Evolutionary conservation across 2,329 filamentous ascomycete species (phyloP).

Genomic region (Arthrobotrys conoides): DNA sequence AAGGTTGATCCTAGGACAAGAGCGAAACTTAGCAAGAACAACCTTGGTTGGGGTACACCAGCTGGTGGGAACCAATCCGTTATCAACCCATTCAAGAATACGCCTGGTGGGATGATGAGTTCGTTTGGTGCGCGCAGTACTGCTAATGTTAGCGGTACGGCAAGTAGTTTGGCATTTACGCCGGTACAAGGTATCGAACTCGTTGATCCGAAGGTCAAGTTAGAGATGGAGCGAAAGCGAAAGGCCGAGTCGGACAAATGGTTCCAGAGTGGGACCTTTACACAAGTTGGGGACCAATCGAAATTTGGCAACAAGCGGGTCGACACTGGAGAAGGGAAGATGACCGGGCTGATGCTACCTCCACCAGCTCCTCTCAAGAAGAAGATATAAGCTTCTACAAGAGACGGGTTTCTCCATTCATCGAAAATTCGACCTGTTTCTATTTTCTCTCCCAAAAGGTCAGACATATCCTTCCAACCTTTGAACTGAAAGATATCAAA

Average conservation of each 20-base stretch:
- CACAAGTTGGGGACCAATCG: conserved; percentile 78
- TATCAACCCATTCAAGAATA: conserved; percentile 70
- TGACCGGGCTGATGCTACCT: conserved; percentile 62
- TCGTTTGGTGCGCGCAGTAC: conserved; percentile 76
- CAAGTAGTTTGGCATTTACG: conserved; percentile 91
- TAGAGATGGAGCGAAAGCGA: conserved; percentile 88
- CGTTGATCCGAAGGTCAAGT: conserved; percentile 90
- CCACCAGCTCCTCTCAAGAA: conserved; percentile 62
- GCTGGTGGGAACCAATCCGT: conserved; percentile 81
- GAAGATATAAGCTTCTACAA: conserved; percentile 23
- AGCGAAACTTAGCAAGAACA: conserved; percentile 93
- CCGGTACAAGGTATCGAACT: conserved; percentile 95
- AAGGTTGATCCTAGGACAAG: conserved; percentile 94
- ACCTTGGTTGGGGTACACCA: conserved; percentile 90
- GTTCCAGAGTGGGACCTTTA: conserved; percentile 98
- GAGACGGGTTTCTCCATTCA: neutral
- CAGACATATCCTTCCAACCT: conserved; percentile 59
- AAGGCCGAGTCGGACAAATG: conserved; percentile 95
- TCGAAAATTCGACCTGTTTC: conserved; percentile 9
- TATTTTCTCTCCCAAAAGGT: conserved; percentile 47
- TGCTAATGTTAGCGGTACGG: conserved; percentile 79
- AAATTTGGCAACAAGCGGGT: conserved; percentile 84
- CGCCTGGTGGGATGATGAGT: conserved; percentile 75
- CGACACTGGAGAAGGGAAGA: conserved; percentile 75
- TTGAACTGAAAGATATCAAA: conserved; percentile 38